Conservation (phyloP, 345 rosid genomes). For the Eucalyptus sideroxylon region DNA sequence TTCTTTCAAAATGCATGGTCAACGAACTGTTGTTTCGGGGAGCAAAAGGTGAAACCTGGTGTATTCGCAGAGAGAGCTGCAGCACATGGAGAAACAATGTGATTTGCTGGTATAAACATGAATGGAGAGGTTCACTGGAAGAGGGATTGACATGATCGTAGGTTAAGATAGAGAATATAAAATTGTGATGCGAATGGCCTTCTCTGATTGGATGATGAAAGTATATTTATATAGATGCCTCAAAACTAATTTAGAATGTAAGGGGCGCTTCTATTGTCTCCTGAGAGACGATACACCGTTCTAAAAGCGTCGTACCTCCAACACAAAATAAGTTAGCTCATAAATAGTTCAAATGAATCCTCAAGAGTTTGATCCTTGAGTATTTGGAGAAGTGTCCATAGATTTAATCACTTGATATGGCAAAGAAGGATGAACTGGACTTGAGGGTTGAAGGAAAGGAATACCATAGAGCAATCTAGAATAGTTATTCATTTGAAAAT, state of each 20-base stretch:
- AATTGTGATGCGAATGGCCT: not conserved
- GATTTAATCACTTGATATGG: not conserved
- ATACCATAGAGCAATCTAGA: not conserved
- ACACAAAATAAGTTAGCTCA: not conserved
- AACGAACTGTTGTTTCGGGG: not conserved
- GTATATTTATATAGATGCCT: not conserved
- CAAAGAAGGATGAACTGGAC: not conserved
- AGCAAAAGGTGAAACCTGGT: not conserved
- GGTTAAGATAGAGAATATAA: not conserved
- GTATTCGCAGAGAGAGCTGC: not conserved
- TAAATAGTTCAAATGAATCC: not conserved
- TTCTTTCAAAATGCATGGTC: not conserved
- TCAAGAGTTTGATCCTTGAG: too few species aligned
- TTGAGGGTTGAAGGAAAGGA: not conserved
- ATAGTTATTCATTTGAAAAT: not conserved
- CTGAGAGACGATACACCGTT: not conserved
- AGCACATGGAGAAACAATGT: not conserved
- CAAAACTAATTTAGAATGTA: not conserved
- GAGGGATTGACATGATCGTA: not conserved
- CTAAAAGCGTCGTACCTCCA: not conserved
- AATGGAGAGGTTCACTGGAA: not conserved
- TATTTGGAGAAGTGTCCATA: not conserved
- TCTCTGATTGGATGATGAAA: not conserved
- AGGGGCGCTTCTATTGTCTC: not conserved
- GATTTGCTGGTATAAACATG: not conserved